Conservation (phyloP, 1,284 basidiomycete genomes). For the Phylloboletellus chloephorus region DNA sequence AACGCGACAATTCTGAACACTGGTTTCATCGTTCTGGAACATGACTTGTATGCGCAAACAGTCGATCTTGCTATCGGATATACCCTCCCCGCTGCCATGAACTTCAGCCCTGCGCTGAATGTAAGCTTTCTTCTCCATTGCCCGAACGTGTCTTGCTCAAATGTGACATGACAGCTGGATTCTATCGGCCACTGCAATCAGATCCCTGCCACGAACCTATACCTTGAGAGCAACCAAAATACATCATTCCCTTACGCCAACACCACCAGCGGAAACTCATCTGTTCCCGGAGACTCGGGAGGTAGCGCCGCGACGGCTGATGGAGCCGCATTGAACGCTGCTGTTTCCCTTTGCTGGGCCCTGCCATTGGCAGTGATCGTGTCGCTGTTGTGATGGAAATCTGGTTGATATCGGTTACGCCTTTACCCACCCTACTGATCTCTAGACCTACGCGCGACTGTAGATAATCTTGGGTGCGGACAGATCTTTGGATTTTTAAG, state of each 20-base stretch:
- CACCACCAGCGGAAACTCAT: constrained; percentile 13
- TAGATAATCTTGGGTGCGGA: constrained; percentile 23
- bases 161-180: constrained; percentile 41
- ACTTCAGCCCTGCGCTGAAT: constrained; percentile 54
- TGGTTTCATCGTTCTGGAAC: constrained; percentile 85
- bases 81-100: constrained; percentile 67
- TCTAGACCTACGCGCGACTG: constrained; percentile 13
- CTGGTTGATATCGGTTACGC: constrained; percentile 6
- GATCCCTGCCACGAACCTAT: constrained; percentile 51
- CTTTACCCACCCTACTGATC: constrained; percentile 22
- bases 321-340: constrained; percentile 11
- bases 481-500: constrained; percentile 8
- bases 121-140: constrained; percentile 34
- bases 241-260: constrained; percentile 49
- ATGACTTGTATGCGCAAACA: constrained; percentile 81
- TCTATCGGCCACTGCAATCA: constrained; percentile 61
- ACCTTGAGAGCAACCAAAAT: constrained; percentile 61
- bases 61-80: constrained; percentile 88
- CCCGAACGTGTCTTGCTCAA: neutral
- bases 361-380: constrained; percentile 13
- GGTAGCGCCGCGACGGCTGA: constrained; percentile 5
- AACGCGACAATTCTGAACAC: constrained; percentile 55
- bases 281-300: constrained; percentile 7
- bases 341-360: constrained; percentile 13
- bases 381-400: constrained; percentile 17